Evolutionary conservation across 306 rosid species (phyloP), one percentile per base, ranked within the genome.

Genomic region (Malus sieversii): DNA sequence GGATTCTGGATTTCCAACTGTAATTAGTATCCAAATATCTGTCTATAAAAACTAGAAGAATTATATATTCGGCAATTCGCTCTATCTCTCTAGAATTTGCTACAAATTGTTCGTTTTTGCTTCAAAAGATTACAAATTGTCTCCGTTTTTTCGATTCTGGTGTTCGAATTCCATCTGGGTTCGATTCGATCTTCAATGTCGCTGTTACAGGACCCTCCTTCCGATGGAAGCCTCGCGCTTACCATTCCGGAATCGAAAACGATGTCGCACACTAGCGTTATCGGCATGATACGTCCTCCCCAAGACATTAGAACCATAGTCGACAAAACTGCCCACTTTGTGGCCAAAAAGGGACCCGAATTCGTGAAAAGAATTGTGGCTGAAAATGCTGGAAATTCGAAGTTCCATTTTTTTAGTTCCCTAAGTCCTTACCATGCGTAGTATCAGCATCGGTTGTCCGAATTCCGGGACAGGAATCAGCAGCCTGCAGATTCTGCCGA

Each of bases 251-350:
- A 11, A 57, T 80, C 90, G 60, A 95, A 91, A 64, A 78, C 89
- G 16, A 0, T 97, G 1, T 86, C 96, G 13, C 96, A 92, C 66
- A 90, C 98, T 27, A 95, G 89, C 83, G 88, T 95, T n/a, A 92
- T 95, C 77, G 98, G 98, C 62, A 92, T 95, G 29, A 95, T 95
- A 48, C 92, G 92, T 30, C 98, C 97, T 23, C 98, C 98, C 72
- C 96, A 88, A 0, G 98, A 92, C 33, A 90, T 95, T 33, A 83
- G 97, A 81, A 89, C 86, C 75, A 92, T 95, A 42, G 98, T 95
- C 10, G 97, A 95, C 77, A 95, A 95, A 77, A 92, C 98, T 0
- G 27, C 97, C n/a, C 93, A 84, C 78, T 95, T 95, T n/a, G 97
- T 92, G 23, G 93, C 97, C 1, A 92, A 92, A 78, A 92, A 92